Base-by-base conservation (phyloP, 1,139 yeast species). In the Groenewaldozyma sp. region DNA sequence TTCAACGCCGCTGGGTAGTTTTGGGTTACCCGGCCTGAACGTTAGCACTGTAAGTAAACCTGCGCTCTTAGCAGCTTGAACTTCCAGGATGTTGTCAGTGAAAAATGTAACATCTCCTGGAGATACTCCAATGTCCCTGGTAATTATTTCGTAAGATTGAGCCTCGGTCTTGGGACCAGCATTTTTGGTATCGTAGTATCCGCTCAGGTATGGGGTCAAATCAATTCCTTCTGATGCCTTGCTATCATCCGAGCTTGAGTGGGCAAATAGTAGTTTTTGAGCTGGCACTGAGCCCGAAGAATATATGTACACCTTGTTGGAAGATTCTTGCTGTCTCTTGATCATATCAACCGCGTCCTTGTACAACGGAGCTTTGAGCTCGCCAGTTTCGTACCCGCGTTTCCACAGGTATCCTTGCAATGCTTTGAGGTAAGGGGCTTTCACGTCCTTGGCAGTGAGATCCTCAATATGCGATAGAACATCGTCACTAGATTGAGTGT, bases 231-330 rank as follows among this genome's bases (percentile, higher is more conserved):
- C 52, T 24, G 53, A 53, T 5, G 45, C 47, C 4, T 53, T 52
- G 10, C 11, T 7, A 22, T 22, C 11, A 22, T 7, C 11, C 10
- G 7, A 7, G 13, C 5, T 29, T 4, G 82, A 88, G 55, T 83
- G 73, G 0, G 69, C 70, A 55, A 88, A 84, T 43, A 88, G 64
- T 44, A 87, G 63, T 47, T 78, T 78, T 53, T 88, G 97, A 0
- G 96, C 96, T 42, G 76, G 73, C 26, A 88, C 76, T 38, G 93
- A 80, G 1, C 97, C 97, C n/a, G 94, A 82, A 0, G 96, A 86
- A 60, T 88, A 88, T 16, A 88, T 86, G 55, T 70, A 83, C 0
- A 84, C 65, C 1, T 35, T 32, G 3, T 28, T 37, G 20, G 20
- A 29, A 4, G 39, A 34, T 5, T 6, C 19, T 5, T n/a, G 10